Percentiles rank a stretch among this genome's conserved stretches.
Evolutionary conservation across 2,329 filamentous ascomycete genomes (phyloP).

Genomic region (Colletotrichum gloeosporioides): DNA sequence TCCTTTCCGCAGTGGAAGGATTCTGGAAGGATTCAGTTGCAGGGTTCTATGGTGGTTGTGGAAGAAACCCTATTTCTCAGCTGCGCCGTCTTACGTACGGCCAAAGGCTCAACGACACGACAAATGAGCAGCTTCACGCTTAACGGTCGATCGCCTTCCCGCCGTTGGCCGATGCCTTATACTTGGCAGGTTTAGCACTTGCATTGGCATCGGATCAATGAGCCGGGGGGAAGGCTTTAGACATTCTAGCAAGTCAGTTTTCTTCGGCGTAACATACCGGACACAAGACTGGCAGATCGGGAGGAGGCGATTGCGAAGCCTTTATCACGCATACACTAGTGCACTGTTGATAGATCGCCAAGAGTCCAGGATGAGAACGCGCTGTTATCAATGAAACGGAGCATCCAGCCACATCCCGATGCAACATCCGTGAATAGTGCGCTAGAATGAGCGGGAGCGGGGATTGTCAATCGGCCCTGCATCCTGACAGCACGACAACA

Average conservation of each 20-base stretch:
- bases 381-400: not conserved
- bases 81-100: not conserved
- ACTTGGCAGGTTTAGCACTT: not conserved
- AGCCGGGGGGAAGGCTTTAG: not conserved
- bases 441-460: not conserved
- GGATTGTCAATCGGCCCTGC: not conserved
- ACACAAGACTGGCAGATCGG: not conserved
- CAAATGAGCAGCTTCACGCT: not conserved
- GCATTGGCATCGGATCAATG: no score
- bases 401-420: not conserved
- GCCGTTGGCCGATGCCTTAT: not conserved
- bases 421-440: not conserved
- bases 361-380: not conserved
- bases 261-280: not conserved
- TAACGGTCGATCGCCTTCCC: not conserved
- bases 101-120: not conserved
- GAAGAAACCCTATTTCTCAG: not conserved
- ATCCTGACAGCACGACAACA: not conserved
- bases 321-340: not conserved
- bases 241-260: not conserved
- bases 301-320: not conserved
- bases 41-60: not conserved
- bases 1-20: not conserved
- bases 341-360: not conserved
- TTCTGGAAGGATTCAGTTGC: not conserved